Base-by-base conservation (phyloP, 768 basidiomycete species). In the Suillus clintonianus region DNA sequence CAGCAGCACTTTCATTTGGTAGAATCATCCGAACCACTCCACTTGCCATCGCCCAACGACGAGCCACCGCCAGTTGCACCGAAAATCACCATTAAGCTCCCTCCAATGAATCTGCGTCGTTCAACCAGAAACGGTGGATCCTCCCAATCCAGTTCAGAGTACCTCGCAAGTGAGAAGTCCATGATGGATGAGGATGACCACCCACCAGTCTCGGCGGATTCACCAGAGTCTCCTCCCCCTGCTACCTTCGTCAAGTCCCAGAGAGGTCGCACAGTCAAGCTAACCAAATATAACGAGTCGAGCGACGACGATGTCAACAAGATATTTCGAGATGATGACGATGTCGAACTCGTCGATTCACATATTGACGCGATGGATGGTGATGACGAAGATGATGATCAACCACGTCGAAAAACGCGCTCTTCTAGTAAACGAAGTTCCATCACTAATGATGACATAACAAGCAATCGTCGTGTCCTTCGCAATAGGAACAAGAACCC, bases 221-320 rank as follows among this genome's bases (percentile, higher is more conserved):
- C 6, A 10, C 56, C 51, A 1, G 59, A 54, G 15, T 59, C 43
- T 30, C 55, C 60, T 5, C n/a, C 62, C 11, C 51, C 51, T n/a
- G 51, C 51, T 19, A 22, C 62, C 11, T 77, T 69, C 70, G 63
- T 54, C 15, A 73, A 59, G n/a, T 68, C 81, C 0, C 66, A 42
- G 24, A 71, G 82, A 36, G 85, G 87, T 17, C 76, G 86, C 37
- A 80, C 61, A 30, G 68, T 81, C 17, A 68, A 67, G 41, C 81
- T 73, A 71, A 75, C 67, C 43, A 71, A 66, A 7, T 86, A 86
- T 70, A 74, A 71, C 11, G 86, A 88, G 73, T 80, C 77, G 19
- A 79, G 77, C 60, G 84, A 85, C 34, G 80, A 81, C n/a, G 83
- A 80, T 27, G 7, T 60, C 7, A 66, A 56, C 0, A 69, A 74